Base-by-base conservation (phyloP, 2,329 filamentous ascomycete genomes). In the Neopestalotiopsis sp. region DNA sequence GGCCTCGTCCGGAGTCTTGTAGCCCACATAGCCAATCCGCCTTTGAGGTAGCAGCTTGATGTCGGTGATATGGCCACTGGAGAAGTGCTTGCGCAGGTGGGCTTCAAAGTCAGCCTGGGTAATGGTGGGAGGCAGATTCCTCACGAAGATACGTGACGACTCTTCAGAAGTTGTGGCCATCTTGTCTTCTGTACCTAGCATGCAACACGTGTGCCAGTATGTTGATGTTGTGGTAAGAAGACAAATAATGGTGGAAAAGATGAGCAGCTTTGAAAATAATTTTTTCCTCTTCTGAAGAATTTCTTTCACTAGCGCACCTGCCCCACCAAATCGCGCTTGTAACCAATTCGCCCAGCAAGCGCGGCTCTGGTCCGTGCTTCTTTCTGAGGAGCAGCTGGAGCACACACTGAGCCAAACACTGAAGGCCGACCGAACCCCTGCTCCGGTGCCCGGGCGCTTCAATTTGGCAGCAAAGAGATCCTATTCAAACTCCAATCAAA, bases 11-110 rank as follows among this genome's bases (percentile, higher is more conserved):
- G 92, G 84, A 65, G 89, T 93, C 82, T 93, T 95, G 86, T 95
- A 98, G 71, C 96, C 96, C 70, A 99, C 90, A 86, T 97, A 99
- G 75, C 95, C 96, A 81, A 99, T 98, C 74, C 95, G 90, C 76
- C 96, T 90, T 77, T 94, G 91, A 5, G 94, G 89, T 78, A 98
- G 93, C 78, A 98, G 89, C 86, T 97, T 97, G 75, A 94, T 89
- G 83, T 99, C 96, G 66, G 95, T 98, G 78, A 98, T 89, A 72
- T 92, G 89, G 71, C 91, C 91, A 75, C 89, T 83, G 56, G 84
- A 87, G 81, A 99, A 99, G 83, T 98, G 95, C 78, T 93, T 94
- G 78, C 90, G 91, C 78, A 98, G 92, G 73, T 97, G 93, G 66
- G 91, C 90, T 81, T 97, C 94, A 78, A 98, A 92, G 73, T 97